phyloP scores from a whole-genome alignment of 345 rosid species.

The Dovyalis caffra region DNA sequence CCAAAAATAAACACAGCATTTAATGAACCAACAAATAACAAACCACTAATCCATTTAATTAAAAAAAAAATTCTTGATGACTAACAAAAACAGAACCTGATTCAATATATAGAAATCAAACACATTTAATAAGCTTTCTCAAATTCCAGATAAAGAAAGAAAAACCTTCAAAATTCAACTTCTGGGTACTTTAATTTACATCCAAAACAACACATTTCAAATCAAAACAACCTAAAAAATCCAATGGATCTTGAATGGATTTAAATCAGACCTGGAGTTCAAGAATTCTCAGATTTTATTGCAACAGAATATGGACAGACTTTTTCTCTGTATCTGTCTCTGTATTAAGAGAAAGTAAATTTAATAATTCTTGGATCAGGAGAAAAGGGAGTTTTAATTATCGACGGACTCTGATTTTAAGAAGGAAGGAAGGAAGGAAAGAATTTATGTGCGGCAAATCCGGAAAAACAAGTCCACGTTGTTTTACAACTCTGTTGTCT shows the following conservation, averaged over 20 bases:
- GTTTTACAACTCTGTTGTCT: not conserved
- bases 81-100: not conserved
- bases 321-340: not conserved
- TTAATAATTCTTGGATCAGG: conserved; percentile 24
- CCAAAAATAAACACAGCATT: not conserved
- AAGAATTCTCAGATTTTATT: not conserved
- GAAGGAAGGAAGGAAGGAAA: not conserved
- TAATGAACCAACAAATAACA: not conserved
- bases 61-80: not conserved
- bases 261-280: not conserved
- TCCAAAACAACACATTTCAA: not conserved
- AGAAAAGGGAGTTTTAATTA: conserved; percentile 8
- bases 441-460: not conserved
- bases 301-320: no score
- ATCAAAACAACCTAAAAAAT: not conserved
- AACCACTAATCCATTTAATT: not conserved
- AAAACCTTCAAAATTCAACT: not conserved
- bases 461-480: not conserved
- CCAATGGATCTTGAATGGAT: not conserved
- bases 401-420: not conserved
- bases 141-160: not conserved
- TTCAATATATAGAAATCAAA: not conserved
- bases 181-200: not conserved
- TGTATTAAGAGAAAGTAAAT: not conserved
- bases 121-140: not conserved